Evolutionary conservation across 805 yeast species (phyloP).

Genomic region (Nakazawaea populi): DNA sequence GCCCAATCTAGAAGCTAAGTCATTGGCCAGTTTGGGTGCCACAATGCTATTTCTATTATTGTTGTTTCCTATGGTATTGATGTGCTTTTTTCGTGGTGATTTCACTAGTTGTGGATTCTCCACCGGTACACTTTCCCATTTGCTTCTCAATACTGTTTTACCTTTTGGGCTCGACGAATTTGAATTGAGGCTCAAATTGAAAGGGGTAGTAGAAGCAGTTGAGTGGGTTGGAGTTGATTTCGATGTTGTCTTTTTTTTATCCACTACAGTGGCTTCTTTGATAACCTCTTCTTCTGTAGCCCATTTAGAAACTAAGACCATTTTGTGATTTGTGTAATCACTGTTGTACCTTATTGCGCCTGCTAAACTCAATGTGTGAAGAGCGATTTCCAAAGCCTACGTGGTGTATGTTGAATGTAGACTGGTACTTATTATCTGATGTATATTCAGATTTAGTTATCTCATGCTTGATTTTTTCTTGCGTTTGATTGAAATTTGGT

Average conservation of each 20-base stretch:
- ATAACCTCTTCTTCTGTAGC: slow-evolving; percentile 23
- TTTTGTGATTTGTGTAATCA: not conserved
- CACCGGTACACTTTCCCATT: not conserved
- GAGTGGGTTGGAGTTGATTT: slow-evolving; percentile 6
- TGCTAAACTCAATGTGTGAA: too few species aligned
- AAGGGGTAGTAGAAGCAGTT: not conserved
- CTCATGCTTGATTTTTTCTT: not conserved
- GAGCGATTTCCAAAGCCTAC: too few species aligned
- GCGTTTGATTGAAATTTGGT: not conserved
- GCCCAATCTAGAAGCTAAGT: not conserved
- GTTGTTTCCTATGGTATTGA: not conserved
- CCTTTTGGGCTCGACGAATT: not conserved
- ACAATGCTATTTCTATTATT: not conserved
- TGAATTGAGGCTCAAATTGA: not conserved
- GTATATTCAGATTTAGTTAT: not conserved
- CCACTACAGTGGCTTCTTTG: slow-evolving; percentile 17
- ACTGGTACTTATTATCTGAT: not conserved
- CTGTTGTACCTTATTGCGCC: too few species aligned
- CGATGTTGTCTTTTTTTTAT: not conserved
- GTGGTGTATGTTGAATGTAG: too few species aligned
- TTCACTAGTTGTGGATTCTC: not conserved
- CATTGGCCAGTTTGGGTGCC: not conserved
- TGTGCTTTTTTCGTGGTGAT: not conserved
- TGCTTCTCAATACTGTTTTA: not conserved
- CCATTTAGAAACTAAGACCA: slow-evolving; percentile 25